Percentiles rank a stretch among this genome's conserved stretches.
Conservation (phyloP, 2,329 filamentous ascomycete genomes). For the Fusarium decemcellulare region DNA sequence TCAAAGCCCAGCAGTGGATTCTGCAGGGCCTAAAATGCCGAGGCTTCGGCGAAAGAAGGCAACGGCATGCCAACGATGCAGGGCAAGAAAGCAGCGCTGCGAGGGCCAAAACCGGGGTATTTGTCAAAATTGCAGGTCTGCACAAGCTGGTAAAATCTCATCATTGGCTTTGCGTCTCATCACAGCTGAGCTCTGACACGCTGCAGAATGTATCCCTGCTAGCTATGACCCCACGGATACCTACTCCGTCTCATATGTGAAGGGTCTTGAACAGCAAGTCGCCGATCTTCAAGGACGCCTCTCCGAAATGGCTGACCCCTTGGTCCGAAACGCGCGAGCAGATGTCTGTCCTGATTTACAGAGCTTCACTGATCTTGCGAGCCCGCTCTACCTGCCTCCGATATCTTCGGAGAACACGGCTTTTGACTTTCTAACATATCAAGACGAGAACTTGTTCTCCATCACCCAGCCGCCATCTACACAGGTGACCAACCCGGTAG, state of each 20-base stretch:
- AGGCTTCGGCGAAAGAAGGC: neutral
- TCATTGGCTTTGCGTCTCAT: neutral
- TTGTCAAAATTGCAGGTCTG: constrained; percentile 1
- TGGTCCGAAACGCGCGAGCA: neutral
- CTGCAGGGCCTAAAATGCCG: neutral
- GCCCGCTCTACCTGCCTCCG: neutral
- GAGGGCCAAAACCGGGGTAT: neutral
- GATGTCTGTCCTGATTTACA: neutral
- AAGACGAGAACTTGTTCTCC: constrained; percentile 4
- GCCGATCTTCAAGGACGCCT: neutral
- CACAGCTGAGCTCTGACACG: neutral
- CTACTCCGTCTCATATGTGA: neutral
- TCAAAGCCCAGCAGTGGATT: neutral
- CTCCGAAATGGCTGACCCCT: neutral
- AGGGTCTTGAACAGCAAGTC: neutral
- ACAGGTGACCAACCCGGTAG: neutral
- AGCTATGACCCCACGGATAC: neutral
- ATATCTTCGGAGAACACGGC: neutral
- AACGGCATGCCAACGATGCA: constrained; percentile 1
- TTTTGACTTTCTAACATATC: neutral
- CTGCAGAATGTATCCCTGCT: neutral
- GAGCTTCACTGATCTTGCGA: neutral
- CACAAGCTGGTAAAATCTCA: neutral
- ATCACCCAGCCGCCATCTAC: neutral
- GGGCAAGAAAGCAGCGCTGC: constrained; percentile 2